Base-by-base conservation (phyloP, 371 early-diverging fungal genomes). In the Apophysomyces variabilis region DNA sequence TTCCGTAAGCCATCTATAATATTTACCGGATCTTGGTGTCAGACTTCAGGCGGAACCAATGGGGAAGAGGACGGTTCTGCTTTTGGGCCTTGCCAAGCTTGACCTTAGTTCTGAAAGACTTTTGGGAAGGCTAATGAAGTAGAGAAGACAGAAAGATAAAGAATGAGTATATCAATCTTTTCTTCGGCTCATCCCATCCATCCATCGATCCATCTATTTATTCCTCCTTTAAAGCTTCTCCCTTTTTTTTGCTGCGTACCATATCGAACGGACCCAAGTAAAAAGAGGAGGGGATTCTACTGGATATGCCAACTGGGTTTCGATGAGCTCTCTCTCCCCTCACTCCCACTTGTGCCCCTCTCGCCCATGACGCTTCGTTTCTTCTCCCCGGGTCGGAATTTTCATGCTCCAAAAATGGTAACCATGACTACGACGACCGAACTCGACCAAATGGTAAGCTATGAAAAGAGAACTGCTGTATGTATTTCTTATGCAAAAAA, bases 11-110 rank as follows among this genome's bases (percentile, higher is more conserved):
- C 16, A 6, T 5, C 13, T 45, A 5, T 18, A 45, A n/a, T 45
- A 13, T 59, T 56, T 85, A 92, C 92, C 93, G 84, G 85, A 96
- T 96, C 83, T 87, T 96, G 91, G 91, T 95, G 79, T 95, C 96
- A 67, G 97, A 90, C 83, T 95, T 90, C 80, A 96, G 84, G 79
- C 97, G 94, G 91, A 96, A 93, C 98, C 97, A 99, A 84, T 93
- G 90, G 69, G 99, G 99, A 75, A 98, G 85, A 72, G 98, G 97
- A 69, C 99, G 92, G 93, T 98, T 97, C 89, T 99, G 98, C 92
- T 95, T 96, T 84, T 85, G 83, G 90, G 95, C 95, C 95, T 97
- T 99, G 84, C 95, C 99, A 79, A 99, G 91, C 75, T 91, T 92
- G 83, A 95, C 93, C 95, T 99, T 99, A 89, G 92, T 90, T 73